Evolutionary conservation across 345 rosid genomes (phyloP), one percentile per base, ranked within the genome.

Genomic region (Lenwebbia sp.): DNA sequence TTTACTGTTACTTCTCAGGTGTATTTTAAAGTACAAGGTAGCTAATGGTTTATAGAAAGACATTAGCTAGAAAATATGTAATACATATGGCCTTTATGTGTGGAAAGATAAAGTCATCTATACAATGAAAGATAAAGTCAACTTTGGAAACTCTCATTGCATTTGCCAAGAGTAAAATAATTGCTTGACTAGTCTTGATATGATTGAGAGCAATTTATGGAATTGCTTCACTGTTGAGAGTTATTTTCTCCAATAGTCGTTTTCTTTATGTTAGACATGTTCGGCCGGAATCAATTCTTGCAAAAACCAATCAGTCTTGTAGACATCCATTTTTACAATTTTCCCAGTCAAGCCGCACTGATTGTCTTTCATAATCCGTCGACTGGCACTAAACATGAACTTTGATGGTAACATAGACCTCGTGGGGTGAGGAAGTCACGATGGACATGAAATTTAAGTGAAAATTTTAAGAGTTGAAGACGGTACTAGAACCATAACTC

Each of bases 1-100:
- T 4, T 1, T 65, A 60, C 13, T 0, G 1, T 60, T 6, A 7
- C 30, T 28, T 65, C 76, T 7, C 14, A 60, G 1, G 6, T 17
- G 55, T 19, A 54, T n/a, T 19, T 53, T 54, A 54, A 54, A 19
- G 9, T 19, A 54, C 2, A 54, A 7, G 75, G 3, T 30, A 30
- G 19, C 5, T 30, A 62, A 3, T 30, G 1, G 19, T 17, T 8
- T 33, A 33, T 33, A 33, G 0, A 17, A 8, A 0, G 1, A 65
- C 23, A 65, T 8, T 30, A 65, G 0, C 41, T 1, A 15, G 12
- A 33, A 30, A 33, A 30, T 10, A 1, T 65, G 44, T 0, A 30
- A 15, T 65, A 17, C 8, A 30, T 1, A 65, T 1, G 5, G 37
- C 3, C 17, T 65, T 9, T n/a, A n/a, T 65, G 13, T 17, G 17